Percentiles rank a stretch among this genome's conserved stretches.
Conservation (phyloP, 345 rosid genomes). For the Mercurialis annua region DNA sequence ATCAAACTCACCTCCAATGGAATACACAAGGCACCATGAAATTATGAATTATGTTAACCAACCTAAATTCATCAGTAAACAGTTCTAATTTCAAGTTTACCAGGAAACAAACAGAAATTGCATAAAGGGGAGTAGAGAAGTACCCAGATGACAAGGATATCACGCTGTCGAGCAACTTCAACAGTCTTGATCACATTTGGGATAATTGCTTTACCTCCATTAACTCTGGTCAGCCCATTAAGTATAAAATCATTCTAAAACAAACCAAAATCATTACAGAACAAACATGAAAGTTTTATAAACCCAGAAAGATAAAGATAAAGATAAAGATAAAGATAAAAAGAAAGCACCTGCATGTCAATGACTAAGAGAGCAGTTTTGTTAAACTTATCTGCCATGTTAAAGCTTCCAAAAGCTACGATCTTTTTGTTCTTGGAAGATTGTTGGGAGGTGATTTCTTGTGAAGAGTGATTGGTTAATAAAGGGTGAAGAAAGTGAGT, state of each 20-base stretch:
- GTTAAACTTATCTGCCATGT: slow-evolving; percentile 51
- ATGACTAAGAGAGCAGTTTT: slow-evolving; percentile 78
- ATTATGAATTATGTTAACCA: neutral
- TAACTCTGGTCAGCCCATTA: slow-evolving; percentile 45
- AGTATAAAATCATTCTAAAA: slow-evolving; percentile 65
- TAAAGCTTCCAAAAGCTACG: neutral
- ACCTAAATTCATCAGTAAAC: neutral
- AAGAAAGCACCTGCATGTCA: slow-evolving; percentile 80
- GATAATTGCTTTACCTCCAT: slow-evolving; percentile 66
- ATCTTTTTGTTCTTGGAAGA: neutral
- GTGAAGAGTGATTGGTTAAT: too few species aligned
- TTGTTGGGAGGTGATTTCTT: too few species aligned
- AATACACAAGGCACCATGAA: neutral
- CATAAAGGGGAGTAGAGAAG: neutral
- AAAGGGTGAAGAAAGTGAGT: too few species aligned
- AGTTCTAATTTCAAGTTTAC: neutral
- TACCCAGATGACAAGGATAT: slow-evolving; percentile 82
- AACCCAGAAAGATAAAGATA: neutral
- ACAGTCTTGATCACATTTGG: slow-evolving; percentile 64
- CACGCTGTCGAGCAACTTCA: slow-evolving; percentile 67
- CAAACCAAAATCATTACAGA: neutral
- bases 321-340: too few species aligned
- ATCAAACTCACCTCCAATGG: too few species aligned
- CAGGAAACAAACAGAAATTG: slow-evolving; percentile 15
- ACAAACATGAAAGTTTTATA: too few species aligned